Percentiles rank a stretch among this genome's conserved stretches.
Conservation (phyloP, 805 yeast species). For the Candida succiphila region DNA sequence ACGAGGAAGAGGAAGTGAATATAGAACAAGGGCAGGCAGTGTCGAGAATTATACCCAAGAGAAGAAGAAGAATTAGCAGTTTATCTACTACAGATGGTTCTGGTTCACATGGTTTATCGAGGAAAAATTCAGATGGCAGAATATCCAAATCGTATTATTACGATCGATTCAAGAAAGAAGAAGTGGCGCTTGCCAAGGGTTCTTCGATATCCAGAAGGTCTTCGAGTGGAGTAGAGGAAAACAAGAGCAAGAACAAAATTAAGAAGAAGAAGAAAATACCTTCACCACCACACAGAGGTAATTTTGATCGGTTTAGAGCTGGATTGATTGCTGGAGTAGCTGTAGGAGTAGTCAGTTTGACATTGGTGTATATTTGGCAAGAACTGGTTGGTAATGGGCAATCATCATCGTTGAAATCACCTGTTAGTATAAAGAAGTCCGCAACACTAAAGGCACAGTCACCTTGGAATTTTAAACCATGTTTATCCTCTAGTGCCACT, state of each 20-base stretch:
- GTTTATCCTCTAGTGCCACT: too few relatives aligned
- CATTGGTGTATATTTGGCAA: conserved; percentile 17
- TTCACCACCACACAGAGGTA: too few relatives aligned
- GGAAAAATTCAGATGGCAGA: neutral
- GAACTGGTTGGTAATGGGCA: too few relatives aligned
- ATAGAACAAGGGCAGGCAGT: too few relatives aligned
- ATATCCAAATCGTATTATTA: neutral
- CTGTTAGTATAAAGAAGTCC: too few relatives aligned
- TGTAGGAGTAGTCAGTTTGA: conserved; percentile 19
- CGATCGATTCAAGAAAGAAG: neutral
- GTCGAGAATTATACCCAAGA: too few relatives aligned
- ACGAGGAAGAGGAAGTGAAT: too few relatives aligned
- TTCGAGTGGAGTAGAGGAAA: neutral
- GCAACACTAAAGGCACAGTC: too few relatives aligned
- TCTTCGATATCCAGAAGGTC: too few relatives aligned
- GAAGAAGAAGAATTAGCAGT: too few relatives aligned
- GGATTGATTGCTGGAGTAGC: conserved; percentile 16
- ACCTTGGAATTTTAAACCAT: too few relatives aligned
- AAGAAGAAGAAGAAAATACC: conserved; percentile 1
- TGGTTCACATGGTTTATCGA: neutral
- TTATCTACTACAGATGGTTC: neutral
- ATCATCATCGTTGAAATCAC: too few relatives aligned
- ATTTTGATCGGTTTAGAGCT: conserved; percentile 4
- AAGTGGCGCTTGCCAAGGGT: neutral
- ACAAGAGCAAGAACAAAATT: neutral